Evolutionary conservation across 495 filamentous ascomycete genomes (phyloP).

Genomic region (Xylona heveae): DNA sequence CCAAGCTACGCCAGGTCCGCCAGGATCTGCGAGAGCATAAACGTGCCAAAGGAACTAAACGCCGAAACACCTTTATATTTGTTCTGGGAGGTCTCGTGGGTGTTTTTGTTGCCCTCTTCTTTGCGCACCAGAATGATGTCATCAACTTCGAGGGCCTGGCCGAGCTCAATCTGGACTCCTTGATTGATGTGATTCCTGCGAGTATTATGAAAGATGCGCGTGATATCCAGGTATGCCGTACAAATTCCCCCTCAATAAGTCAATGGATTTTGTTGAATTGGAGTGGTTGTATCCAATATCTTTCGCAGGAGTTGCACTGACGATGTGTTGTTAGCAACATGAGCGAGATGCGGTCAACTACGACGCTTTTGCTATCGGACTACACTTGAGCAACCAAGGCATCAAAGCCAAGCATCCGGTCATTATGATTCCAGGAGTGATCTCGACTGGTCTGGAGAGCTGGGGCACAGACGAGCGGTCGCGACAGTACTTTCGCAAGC

Average conservation of each 20-base stretch:
- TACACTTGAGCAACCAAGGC: slow-evolving; percentile 66
- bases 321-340: slow-evolving; percentile 30
- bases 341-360: slow-evolving; percentile 76
- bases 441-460: slow-evolving; percentile 88
- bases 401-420: slow-evolving; percentile 68
- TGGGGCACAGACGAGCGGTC: slow-evolving; percentile 76
- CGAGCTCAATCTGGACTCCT: slow-evolving; percentile 62
- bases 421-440: slow-evolving; percentile 93
- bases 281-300: not conserved
- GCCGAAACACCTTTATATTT: slow-evolving; percentile 62
- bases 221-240: slow-evolving; percentile 47
- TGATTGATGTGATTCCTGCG: slow-evolving; percentile 67
- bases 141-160: slow-evolving; percentile 45
- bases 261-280: not conserved
- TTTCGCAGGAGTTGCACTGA: too few species aligned
- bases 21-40: too few species aligned
- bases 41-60: slow-evolving; percentile 41
- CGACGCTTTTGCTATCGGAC: slow-evolving; percentile 78
- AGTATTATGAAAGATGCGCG: slow-evolving; percentile 63
- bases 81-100: slow-evolving; percentile 66
- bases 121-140: slow-evolving; percentile 65
- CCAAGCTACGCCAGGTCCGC: too few species aligned
- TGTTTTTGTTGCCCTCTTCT: slow-evolving; percentile 58
- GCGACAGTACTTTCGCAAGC: slow-evolving; percentile 74
- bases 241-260: not conserved